Base-by-base conservation (phyloP, 2,329 filamentous ascomycete genomes). In the Eutypa lata region DNA sequence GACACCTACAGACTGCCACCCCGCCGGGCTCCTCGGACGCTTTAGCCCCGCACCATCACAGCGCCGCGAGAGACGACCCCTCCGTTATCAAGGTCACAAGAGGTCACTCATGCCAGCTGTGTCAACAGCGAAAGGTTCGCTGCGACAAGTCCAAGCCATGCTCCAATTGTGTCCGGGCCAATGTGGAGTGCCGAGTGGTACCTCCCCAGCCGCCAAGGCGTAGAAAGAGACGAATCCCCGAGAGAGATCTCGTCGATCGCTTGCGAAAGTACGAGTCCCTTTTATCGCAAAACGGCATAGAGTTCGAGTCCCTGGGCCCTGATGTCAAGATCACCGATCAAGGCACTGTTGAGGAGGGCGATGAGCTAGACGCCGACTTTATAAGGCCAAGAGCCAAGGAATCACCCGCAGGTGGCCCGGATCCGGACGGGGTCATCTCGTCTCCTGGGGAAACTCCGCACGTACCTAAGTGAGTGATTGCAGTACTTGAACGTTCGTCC, bases 141-240 rank as follows among this genome's bases (percentile, higher is more conserved):
- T 91, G 88, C 69, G 84, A 90, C 68, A 87, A 87, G 69, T 82
- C 79, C 60, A 85, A 85, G 68, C 88, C 88, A 16, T 91, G 88
- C 65, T 76, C 80, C 61, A 87, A 87, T 69, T 90, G 88, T 64
- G 73, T 83, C 65, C 86, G 81, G 68, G 78, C 81, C 49, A 72
- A 76, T 21, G 79, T 79, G 31, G 80, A 88, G 59, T 91, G 85
- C 65, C 76, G 78, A 37, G 80, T 86, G 7, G 70, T 81, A 57
- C 73, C 82, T 62, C 73, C 83, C 60, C 69, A 83, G 65, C 74
- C 84, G 65, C 75, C 83, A 63, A 71, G 84, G 64, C 68, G 82
- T 11, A 73, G 81, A 52, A 83, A 83, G 71, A 83, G 82, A 70
- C 78, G 83, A 50, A 83, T 89, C 45, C 82, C 86, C 21, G 88